Evolutionary conservation across 2,329 filamentous ascomycete species (phyloP), one percentile per base, ranked within the genome.

Genomic region (Trichophyton mentagrophytes): DNA sequence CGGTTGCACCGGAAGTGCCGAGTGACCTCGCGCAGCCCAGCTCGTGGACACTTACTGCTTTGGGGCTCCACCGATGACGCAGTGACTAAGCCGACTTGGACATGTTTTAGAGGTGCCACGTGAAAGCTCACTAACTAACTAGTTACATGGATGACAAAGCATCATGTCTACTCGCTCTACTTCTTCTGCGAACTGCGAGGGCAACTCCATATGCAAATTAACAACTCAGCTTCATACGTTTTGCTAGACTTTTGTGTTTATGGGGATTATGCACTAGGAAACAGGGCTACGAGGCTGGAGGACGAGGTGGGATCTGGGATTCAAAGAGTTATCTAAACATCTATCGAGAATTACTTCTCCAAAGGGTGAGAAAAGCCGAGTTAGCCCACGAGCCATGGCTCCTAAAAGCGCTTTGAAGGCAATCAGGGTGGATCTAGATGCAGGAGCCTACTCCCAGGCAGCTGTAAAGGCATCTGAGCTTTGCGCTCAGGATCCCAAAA

Each of bases 341-440:
- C 3, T 38, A 38, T 11, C 33, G 33, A 38, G 33, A 11, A 13
- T 13, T 38, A 38, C 33, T 38, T 3, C 33, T 38, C 8, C 33
- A 11, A 13, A 38, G 33, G 33, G 33, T 13, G 33, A 38, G 33
- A 13, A 38, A 38, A 13, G 33, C 1, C 33, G n/a, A 58, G 38
- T 20, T 44, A 49, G 38, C 44, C 25, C 25, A 13, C 64, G 72
- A 65, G 61, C 75, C 75, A 74, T 73, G 51, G 25, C 74, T 63
- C 69, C 65, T 70, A 96, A 95, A 76, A 81, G 85, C 59, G 83
- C 85, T 62, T 79, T 96, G 67, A 96, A 95, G 77, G 84, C 86
- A 66, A 87, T 93, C 65, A 88, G 87, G 70, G 82, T 88, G 65
- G 85, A 87, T 55, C 81, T 96, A 66, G 88, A 89, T 69, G 81